Base-by-base conservation (phyloP, 2,329 filamentous ascomycete species). In the Helotiales sp. region DNA sequence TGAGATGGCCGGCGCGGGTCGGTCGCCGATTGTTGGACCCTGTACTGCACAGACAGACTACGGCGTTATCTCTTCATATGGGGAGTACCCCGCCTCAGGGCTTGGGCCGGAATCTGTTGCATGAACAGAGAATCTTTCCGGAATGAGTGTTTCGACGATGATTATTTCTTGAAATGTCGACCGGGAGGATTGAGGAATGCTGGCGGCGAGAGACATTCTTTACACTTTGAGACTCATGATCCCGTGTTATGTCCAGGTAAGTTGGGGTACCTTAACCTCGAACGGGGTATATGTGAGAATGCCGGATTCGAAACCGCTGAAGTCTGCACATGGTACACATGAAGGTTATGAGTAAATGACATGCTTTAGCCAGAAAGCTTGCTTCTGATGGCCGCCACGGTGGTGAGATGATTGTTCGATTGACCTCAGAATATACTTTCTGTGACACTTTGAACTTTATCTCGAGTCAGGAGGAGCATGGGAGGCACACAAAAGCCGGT, bases 31-130 rank as follows among this genome's bases (percentile, higher is more conserved):
- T 44, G 15, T 52, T 44, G 10, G 53, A 27, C 46, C 57, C 58
- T 58, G 59, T 46, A 42, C 12, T 42, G 63, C 63, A 65, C 61
- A 63, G 61, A 62, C 61, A 34, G 19, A 33, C 48, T 29, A 57
- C 63, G 54, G 63, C 54, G 25, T 57, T 42, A 5, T 40, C n/a
- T 12, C 58, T 56, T 31, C 24, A 60, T 54, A n/a, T 19, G 52
- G 59, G 31, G 19, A 10, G 17, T 58, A 61, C 63, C 58, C 63
- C 63, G 61, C 58, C 33, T 57, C 53, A 52, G 47, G 38, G 42
- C 48, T 17, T 36, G 44, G 50, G 30, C 54, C 15, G 40, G 15
- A 36, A 48, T 36, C 51, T 44, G 47, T 22, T 55, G 55, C 55
- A 58, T 51, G 49, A 57, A 57, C 27, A 55, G 29, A 25, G 31